These are phyloP conservation scores for Hortiboletus flavorubellus DNA, from an alignment of 768 basidiomycete genomes.

Conservation along the genomic window DNA sequence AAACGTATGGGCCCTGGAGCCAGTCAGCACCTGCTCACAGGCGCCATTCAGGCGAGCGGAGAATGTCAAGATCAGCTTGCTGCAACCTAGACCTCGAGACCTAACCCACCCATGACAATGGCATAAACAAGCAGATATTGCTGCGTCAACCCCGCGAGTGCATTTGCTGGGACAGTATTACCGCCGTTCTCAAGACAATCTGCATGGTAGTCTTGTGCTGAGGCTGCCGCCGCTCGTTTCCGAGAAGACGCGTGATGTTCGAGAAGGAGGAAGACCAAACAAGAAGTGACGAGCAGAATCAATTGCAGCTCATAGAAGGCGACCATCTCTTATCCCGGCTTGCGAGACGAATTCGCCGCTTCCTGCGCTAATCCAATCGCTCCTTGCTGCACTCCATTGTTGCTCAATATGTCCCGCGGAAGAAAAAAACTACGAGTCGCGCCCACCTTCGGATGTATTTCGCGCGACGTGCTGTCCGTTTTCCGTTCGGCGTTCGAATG, in stretches of 20 bases:
- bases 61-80: background rate
- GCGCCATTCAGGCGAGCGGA: background rate
- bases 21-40: slow-evolving; percentile 60
- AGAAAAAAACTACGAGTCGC: background rate
- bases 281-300: slow-evolving; percentile 33
- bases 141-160: slow-evolving; percentile 35
- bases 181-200: slow-evolving; percentile 34
- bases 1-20: slow-evolving; percentile 79
- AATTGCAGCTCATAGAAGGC: slow-evolving; percentile 43
- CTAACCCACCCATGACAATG: slow-evolving; percentile 65
- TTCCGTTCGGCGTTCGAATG: background rate
- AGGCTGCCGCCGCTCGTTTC: slow-evolving; percentile 16
- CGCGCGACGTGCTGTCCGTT: background rate
- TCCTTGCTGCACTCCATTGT: background rate
- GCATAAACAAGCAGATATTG: slow-evolving; percentile 68
- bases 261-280: slow-evolving; percentile 34
- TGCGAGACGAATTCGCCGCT: background rate
- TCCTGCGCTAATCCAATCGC: background rate
- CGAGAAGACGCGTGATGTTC: slow-evolving; percentile 31
- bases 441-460: slow-evolving; percentile 12
- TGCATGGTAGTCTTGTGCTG: slow-evolving; percentile 24
- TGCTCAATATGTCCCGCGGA: background rate
- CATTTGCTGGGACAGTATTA: slow-evolving; percentile 15
- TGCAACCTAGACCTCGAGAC: background rate
- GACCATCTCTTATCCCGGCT: slow-evolving; percentile 16